Conservation (phyloP, 495 filamentous ascomycete species). For the Parmelia sp. region DNA sequence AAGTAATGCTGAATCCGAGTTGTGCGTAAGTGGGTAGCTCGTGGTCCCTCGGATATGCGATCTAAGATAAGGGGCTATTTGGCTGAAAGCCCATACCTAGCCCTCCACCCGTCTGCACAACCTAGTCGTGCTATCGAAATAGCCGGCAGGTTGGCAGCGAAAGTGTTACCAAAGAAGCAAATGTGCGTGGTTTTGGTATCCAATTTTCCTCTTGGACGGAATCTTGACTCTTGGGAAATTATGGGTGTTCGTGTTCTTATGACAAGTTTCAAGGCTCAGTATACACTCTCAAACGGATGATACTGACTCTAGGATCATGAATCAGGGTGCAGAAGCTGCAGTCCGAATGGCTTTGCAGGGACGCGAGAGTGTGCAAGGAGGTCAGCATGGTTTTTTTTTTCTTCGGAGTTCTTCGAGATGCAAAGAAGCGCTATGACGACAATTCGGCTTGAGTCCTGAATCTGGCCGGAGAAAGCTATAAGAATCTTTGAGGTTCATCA, state of each 20-base stretch:
- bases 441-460: background rate
- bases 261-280: background rate
- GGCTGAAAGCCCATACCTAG: conserved; percentile 63
- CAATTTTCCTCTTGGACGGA: background rate
- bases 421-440: background rate
- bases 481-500: background rate
- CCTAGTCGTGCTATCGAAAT: conserved; percentile 53
- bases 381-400: background rate
- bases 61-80: conserved; percentile 56
- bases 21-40: conserved; percentile 43
- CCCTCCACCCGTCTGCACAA: conserved; percentile 53
- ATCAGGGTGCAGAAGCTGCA: conserved; percentile 53
- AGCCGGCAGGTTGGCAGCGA: conserved; percentile 57
- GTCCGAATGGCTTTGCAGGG: conserved; percentile 52
- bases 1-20: too few relatives aligned
- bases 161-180: conserved; percentile 51
- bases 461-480: background rate
- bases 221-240: background rate
- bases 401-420: background rate
- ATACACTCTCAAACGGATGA: background rate
- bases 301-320: background rate
- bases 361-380: conserved; percentile 49
- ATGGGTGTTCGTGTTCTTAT: background rate
- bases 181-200: background rate
- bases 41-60: conserved; percentile 35